Conservation (phyloP, 2,329 filamentous ascomycete genomes). For the Blumeria graminis region DNA sequence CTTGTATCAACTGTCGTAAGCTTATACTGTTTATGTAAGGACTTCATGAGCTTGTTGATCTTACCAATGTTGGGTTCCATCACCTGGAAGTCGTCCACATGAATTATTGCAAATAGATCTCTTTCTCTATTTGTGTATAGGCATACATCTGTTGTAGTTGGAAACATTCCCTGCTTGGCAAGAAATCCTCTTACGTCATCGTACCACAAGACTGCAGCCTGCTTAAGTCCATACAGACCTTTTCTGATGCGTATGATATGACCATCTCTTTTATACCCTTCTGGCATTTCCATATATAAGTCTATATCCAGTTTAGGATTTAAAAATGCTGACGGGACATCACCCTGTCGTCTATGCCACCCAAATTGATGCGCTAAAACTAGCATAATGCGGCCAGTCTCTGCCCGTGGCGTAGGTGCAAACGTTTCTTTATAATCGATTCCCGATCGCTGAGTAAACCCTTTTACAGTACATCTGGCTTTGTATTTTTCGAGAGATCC, state of each 20-base stretch:
- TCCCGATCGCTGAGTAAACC: not conserved
- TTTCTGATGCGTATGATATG: too few species aligned
- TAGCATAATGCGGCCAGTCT: too few species aligned
- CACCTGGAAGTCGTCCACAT: not conserved
- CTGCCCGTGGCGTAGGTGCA: not conserved
- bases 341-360: too few species aligned
- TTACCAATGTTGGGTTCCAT: not conserved
- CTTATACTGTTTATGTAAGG: not conserved
- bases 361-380: too few species aligned
- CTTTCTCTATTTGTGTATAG: not conserved
- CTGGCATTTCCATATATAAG: too few species aligned
- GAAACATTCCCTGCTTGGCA: not conserved
- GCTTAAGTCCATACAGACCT: not conserved
- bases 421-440: not conserved
- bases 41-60: not conserved
- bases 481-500: not conserved
- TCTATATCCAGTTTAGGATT: too few species aligned
- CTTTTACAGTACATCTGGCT: not conserved
- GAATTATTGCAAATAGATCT: not conserved
- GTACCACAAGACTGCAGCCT: not conserved
- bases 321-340: too few species aligned
- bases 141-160: not conserved
- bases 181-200: not conserved
- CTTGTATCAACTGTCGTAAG: too few species aligned
- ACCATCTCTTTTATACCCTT: too few species aligned